Evolutionary conservation across 495 filamentous ascomycete species (phyloP).

Genomic region (Parathielavia appendiculata): DNA sequence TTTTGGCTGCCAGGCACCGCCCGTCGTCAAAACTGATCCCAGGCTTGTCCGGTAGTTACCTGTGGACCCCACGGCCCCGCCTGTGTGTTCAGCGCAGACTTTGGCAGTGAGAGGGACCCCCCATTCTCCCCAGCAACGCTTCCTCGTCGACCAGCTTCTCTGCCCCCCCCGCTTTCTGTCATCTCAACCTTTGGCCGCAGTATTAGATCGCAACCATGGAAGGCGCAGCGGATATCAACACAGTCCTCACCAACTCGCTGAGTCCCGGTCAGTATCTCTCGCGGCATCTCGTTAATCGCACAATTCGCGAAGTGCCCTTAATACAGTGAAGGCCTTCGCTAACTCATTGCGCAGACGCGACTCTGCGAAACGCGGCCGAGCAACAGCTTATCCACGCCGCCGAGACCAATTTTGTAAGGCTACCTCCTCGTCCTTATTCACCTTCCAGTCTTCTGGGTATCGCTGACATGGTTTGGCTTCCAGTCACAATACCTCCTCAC

Average conservation of each 20-base stretch:
- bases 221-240: conserved; percentile 49
- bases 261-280: conserved; percentile 64
- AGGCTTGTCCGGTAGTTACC: conserved; percentile 12
- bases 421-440: conserved; percentile 7
- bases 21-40: conserved; percentile 6
- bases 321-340: conserved; percentile 18
- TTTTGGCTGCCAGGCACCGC: conserved; percentile 12
- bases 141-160: conserved; percentile 24
- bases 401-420: conserved; percentile 85
- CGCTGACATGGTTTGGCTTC: conserved; percentile 18
- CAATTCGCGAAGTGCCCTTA: conserved; percentile 20
- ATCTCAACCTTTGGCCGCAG: conserved; percentile 21
- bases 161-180: conserved; percentile 28
- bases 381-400: conserved; percentile 89
- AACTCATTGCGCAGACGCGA: conserved; percentile 60
- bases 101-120: conserved; percentile 30
- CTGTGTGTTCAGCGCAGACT: conserved; percentile 36
- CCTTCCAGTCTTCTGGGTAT: conserved; percentile 13
- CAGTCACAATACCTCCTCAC: conserved; percentile 87
- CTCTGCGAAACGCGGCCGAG: conserved; percentile 83
- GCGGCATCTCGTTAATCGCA: conserved; percentile 14
- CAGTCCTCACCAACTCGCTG: conserved; percentile 84
- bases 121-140: conserved; percentile 30
- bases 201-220: conserved; percentile 40
- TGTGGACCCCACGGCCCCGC: conserved; percentile 31